Evolutionary conservation across 1,284 basidiomycete species (phyloP), one percentile per base, ranked within the genome.

Genomic region (Retiboletus flavoniger): DNA sequence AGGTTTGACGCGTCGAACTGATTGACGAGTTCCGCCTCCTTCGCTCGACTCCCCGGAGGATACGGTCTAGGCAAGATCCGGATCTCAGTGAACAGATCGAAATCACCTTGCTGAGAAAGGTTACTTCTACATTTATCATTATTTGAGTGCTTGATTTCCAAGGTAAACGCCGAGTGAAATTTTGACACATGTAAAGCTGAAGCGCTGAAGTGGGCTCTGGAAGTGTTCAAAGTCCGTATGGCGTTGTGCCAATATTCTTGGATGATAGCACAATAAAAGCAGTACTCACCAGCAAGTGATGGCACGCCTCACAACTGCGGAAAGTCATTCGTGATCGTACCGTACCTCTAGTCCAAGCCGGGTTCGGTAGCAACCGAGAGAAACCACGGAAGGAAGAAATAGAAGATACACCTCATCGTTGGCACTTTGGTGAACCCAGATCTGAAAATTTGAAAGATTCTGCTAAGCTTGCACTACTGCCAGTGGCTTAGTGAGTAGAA

Each of bases 1-100:
- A 40, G 24, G 32, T 64, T 41, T 24, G 21, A 47, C 21, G 17
- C 38, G 17, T 31, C 35, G 36, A 47, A 44, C 26, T 44, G 45
- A 42, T 34, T 38, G 36, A 36, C n/a, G 35, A 43, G 19, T 43
- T 21, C 38, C 38, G 17, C 32, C 42, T 19, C n/a, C 42, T 49
- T 51, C 26, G 32, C 50, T 44, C 34, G 28, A 24, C 38, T 48
- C 32, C 36, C 38, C 13, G 47, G 36, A 55, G 38, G 39, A 31
- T 14, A 29, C 36, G 28, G 47, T 10, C 45, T 40, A 36, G 16
- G 29, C 32, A 24, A 45, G 35, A 59, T 35, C n/a, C 14, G 19
- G 19, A 26, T 41, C 43, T 39, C 41, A 9, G 21, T 19, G 31
- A 46, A 39, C 31, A 28, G 21, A 51, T 17, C 24, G 17, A 32